Conservation (phyloP, 352 stramenopile species). For the Elongisporangium senticosum region DNA sequence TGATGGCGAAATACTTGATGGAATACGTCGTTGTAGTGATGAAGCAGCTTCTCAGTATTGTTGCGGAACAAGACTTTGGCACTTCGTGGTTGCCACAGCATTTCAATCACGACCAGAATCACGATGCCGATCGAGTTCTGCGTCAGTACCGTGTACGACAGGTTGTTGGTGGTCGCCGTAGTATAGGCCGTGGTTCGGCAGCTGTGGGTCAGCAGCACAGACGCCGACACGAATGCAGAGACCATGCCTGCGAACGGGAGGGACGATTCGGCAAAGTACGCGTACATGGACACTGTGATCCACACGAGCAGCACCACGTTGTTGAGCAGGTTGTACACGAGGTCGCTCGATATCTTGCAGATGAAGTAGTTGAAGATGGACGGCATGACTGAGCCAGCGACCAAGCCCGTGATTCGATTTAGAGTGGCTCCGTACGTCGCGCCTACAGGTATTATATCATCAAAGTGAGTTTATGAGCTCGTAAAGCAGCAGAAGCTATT, state of each 20-base stretch:
- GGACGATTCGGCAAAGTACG: constrained; percentile 58
- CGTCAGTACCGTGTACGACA: constrained; percentile 60
- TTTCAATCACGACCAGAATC: constrained; percentile 57
- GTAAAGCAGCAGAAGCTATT: neutral
- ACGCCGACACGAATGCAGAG: constrained; percentile 58
- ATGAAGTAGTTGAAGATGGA: constrained; percentile 73
- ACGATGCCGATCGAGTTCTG: constrained; percentile 68
- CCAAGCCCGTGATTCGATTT: constrained; percentile 59
- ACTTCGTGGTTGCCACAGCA: constrained; percentile 38
- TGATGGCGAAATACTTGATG: constrained; percentile 47
- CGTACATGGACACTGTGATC: constrained; percentile 64
- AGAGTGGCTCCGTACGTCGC: constrained; percentile 64
- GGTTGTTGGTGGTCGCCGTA: constrained; percentile 13
- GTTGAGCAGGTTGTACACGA: constrained; percentile 50
- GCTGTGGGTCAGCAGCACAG: constrained; percentile 47
- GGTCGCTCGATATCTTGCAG: constrained; percentile 35
- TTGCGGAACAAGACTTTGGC: constrained; percentile 40
- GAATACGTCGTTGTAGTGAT: constrained; percentile 35
- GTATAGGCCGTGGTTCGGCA: constrained; percentile 17
- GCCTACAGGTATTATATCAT: constrained; percentile 8
- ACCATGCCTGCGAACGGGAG: constrained; percentile 54
- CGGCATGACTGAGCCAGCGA: constrained; percentile 64
- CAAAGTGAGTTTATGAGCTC: neutral
- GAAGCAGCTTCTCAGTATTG: constrained; percentile 50
- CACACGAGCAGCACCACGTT: constrained; percentile 60